Percentiles rank a stretch among this genome's conserved stretches.
Conservation (phyloP, 768 basidiomycete genomes). For the Xerocomus potaroensis region DNA sequence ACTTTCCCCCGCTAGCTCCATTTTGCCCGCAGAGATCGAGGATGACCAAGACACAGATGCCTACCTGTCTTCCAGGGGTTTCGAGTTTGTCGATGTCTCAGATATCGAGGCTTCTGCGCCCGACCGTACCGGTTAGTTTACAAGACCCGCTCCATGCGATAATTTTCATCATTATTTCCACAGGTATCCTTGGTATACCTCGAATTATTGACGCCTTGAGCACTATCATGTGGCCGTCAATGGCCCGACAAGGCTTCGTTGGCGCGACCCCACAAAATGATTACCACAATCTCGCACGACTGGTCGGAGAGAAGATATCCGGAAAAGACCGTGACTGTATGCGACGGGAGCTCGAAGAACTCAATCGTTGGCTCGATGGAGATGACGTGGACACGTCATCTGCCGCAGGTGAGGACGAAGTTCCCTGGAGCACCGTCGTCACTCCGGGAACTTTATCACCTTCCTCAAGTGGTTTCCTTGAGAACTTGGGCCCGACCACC, state of each 20-base stretch:
- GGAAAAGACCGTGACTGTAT: conserved; percentile 32
- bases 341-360: conserved; percentile 52
- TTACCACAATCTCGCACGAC: conserved; percentile 19
- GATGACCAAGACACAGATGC: conserved; percentile 58
- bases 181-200: conserved; percentile 53
- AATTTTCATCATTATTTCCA: background rate
- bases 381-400: conserved; percentile 22
- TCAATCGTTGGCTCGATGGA: conserved; percentile 61
- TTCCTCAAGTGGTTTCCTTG: conserved; percentile 17
- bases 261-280: conserved; percentile 1
- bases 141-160: background rate
- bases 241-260: conserved; percentile 35
- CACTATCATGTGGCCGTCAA: conserved; percentile 87
- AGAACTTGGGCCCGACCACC: conserved; percentile 27
- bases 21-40: conserved; percentile 29
- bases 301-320: conserved; percentile 20
- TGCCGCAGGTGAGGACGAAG: conserved; percentile 19
- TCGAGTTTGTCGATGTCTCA: conserved; percentile 65
- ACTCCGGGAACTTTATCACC: conserved; percentile 29
- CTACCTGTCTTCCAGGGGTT: conserved; percentile 64
- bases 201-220: conserved; percentile 76
- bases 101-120: conserved; percentile 4
- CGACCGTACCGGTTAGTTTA: conserved; percentile 17
- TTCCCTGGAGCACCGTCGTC: conserved; percentile 40
- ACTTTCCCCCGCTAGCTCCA: conserved; percentile 30